A percentile compares a stretch with the other conserved stretches of the same genome.
phyloP scores from a whole-genome alignment of 2,329 filamentous ascomycete genomes.

The Fonsecaea monophora region DNA sequence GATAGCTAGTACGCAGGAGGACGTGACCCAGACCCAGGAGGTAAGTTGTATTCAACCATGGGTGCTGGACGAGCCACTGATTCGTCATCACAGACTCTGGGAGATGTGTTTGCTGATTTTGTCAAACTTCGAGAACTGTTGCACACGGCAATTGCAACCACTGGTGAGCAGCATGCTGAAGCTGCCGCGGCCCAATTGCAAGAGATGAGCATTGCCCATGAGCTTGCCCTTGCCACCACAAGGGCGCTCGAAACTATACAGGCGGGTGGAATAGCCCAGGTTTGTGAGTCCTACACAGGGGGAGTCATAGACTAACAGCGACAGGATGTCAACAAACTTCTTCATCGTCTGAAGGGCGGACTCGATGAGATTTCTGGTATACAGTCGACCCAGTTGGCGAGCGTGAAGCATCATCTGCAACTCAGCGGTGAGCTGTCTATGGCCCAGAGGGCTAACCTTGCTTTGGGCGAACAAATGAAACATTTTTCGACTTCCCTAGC shows the following conservation, averaged over 20 bases:
- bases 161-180: conserved; percentile 26
- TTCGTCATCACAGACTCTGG: conserved; percentile 21
- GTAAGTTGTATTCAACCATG: conserved; percentile 11
- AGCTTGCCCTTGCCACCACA: conserved; percentile 29
- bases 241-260: conserved; percentile 23
- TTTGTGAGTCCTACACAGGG: conserved; percentile 2
- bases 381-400: conserved; percentile 23
- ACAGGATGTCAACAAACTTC: conserved; percentile 25
- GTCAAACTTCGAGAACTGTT: conserved; percentile 22
- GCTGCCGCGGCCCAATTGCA: conserved; percentile 25
- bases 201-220: conserved; percentile 29
- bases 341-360: conserved; percentile 18
- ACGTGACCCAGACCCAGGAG: conserved; percentile 23
- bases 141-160: conserved; percentile 13
- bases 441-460: conserved; percentile 24
- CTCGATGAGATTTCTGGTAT: conserved; percentile 15
- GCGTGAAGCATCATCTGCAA: conserved; percentile 19
- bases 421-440: conserved; percentile 24
- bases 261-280: conserved; percentile 19
- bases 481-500: conserved; percentile 24
- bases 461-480: conserved; percentile 21
- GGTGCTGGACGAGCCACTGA: background rate
- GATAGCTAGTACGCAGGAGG: conserved; percentile 21
- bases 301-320: conserved; percentile 1
- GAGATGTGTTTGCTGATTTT: conserved; percentile 29